These are phyloP conservation scores for Xylaria telfairii DNA, from an alignment of 495 filamentous ascomycete genomes.

Conservation along the genomic window DNA sequence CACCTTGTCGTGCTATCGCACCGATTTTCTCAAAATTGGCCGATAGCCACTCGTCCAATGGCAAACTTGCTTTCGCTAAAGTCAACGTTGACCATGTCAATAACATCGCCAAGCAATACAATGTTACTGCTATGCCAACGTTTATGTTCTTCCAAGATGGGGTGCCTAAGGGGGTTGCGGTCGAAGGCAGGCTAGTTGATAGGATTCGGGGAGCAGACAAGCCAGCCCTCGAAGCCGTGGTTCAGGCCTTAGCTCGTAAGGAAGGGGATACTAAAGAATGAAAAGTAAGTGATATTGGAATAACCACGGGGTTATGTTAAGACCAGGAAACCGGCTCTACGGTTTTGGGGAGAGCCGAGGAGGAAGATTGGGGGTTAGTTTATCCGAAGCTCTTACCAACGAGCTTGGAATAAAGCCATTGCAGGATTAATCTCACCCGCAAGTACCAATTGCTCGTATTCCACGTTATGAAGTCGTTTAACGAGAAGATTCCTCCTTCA, in stretches of 20 bases:
- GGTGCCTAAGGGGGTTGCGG: not conserved
- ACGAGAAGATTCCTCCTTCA: too few species aligned
- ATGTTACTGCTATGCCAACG: conserved; percentile 71
- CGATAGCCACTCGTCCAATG: conserved; percentile 44
- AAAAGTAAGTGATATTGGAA: not conserved
- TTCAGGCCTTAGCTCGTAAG: conserved; percentile 4
- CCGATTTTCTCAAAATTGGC: conserved; percentile 62
- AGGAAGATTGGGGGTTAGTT: too few species aligned
- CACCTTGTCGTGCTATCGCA: conserved; percentile 69
- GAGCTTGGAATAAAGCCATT: too few species aligned
- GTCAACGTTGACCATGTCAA: conserved; percentile 61
- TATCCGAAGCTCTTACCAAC: too few species aligned
- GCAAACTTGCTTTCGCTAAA: conserved; percentile 61
- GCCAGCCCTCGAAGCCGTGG: conserved; percentile 7
- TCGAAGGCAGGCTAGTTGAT: conserved; percentile 7
- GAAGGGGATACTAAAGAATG: not conserved
- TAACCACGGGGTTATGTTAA: not conserved
- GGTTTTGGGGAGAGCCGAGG: too few species aligned
- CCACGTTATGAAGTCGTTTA: too few species aligned
- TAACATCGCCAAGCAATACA: conserved; percentile 53
- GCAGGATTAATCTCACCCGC: too few species aligned
- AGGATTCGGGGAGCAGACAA: conserved; percentile 10
- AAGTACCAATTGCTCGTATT: too few species aligned
- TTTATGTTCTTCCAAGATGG: conserved; percentile 84
- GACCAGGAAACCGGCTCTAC: not conserved